Conservation (phyloP, 2,329 filamentous ascomycete genomes). For the Aspergillus latus region DNA sequence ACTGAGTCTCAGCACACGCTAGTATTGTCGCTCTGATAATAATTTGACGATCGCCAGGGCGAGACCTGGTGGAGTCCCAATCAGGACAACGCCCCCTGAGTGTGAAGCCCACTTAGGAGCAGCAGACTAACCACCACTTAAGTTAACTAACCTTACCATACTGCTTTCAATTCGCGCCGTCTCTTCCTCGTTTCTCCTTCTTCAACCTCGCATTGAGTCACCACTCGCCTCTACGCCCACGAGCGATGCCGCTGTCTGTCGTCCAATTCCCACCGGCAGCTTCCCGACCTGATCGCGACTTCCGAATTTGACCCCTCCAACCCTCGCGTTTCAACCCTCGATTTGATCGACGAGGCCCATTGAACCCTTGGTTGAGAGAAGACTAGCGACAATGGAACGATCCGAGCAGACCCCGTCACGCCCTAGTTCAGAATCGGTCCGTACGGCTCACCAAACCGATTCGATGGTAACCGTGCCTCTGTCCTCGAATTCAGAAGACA, state of each 20-base stretch:
- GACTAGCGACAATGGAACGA: slow-evolving; percentile 26
- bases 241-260: slow-evolving; percentile 22
- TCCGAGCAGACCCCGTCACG: slow-evolving; percentile 26
- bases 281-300: slow-evolving; percentile 18
- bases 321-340: not conserved
- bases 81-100: slow-evolving; percentile 14
- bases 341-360: not conserved
- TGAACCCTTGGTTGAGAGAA: not conserved
- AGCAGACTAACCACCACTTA: slow-evolving; percentile 1
- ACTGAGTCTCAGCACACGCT: not conserved
- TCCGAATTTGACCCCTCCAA: slow-evolving; percentile 17
- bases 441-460: slow-evolving; percentile 50
- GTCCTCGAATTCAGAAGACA: slow-evolving; percentile 52
- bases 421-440: slow-evolving; percentile 22
- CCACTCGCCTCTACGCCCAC: not conserved
- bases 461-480: slow-evolving; percentile 77
- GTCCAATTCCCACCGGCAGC: slow-evolving; percentile 12
- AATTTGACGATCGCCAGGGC: slow-evolving; percentile 32
- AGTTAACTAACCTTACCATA: slow-evolving; percentile 9
- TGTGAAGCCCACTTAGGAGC: slow-evolving; percentile 1
- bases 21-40: slow-evolving; percentile 1
- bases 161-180: slow-evolving; percentile 7
- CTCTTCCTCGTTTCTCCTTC: slow-evolving; percentile 7
- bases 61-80: slow-evolving; percentile 20
- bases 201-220: not conserved